These are phyloP conservation scores for Backusella luteola DNA, from an alignment of 192 early-diverging fungal species.

Conservation along the genomic window DNA sequence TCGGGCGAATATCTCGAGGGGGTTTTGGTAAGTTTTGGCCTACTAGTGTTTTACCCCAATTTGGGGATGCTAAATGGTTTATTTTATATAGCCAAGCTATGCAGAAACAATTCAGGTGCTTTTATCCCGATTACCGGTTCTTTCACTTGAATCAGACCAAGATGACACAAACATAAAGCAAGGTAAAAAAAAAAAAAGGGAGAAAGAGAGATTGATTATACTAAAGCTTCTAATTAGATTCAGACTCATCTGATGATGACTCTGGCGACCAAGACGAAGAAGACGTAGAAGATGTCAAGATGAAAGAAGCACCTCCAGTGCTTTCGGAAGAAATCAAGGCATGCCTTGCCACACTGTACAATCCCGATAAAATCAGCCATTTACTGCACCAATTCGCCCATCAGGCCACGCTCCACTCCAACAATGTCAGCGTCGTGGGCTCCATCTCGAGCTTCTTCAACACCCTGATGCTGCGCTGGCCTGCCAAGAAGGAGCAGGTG, in stretches of 20 bases:
- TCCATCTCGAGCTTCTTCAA: conserved; percentile 44
- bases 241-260: conserved; percentile 36
- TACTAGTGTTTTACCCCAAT: neutral
- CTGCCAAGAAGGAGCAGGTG: conserved; percentile 49
- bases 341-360: conserved; percentile 6
- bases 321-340: conserved; percentile 8
- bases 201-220: neutral
- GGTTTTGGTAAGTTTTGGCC: conserved; percentile 16
- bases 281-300: conserved; percentile 32
- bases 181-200: neutral
- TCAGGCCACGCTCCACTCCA: neutral
- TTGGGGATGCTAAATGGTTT: neutral
- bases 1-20: conserved; percentile 21
- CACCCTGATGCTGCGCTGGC: conserved; percentile 58
- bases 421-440: neutral
- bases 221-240: neutral
- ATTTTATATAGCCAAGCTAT: neutral
- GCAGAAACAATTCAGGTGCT: neutral
- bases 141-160: neutral
- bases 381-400: neutral
- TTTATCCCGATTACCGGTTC: conserved; percentile 2
- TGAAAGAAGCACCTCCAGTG: conserved; percentile 11
- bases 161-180: neutral
- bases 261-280: conserved; percentile 41
- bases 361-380: neutral